Base-by-base conservation (phyloP, 257 asterid genomes). In the Nicotiana undulata region DNA sequence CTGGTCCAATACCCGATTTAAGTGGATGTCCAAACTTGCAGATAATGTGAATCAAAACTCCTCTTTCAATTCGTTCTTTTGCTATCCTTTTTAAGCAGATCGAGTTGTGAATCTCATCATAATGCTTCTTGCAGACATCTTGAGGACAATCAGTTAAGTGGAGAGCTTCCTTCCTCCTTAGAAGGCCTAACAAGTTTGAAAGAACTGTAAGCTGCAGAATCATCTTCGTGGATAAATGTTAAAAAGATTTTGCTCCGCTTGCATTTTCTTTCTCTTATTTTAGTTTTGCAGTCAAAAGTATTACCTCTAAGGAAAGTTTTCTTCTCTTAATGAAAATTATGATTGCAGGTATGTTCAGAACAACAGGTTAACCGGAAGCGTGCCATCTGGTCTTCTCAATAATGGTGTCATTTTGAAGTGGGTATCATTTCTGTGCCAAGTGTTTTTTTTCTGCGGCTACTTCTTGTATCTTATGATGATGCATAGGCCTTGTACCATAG, bases 1-100 rank as follows among this genome's bases (percentile, higher is more conserved):
- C 89, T 65, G 99, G 99, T 83, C 55, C 93, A 18, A 87, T 95
- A 88, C 99, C 99, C 31, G 99, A 95, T 86, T 91, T 95, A 89
- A 88, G 96, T 53, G 97, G 94, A 79, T 93, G 98, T 86, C 91
- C 93, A 28, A 88, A 88, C 91, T 87, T 95, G 87, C 90, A 80
- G 86, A 92, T 20, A 82, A 88, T 95, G 99, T 95, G 87, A 85
- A 44, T 49, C 11, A 17, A 51, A 51, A 67, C 78, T 15, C 13
- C 55, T 72, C 37, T 74, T 56, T 52, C 79, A 63, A 40, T 80
- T 81, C 61, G 46, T 70, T 22, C 9, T 22, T 75, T 17, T 29
- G 4, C 32, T 29, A 29, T 29, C 32, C 32, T 65, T 9, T 63
- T 32, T 79, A 16, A 28, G 66, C 55, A 55, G 12, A 20, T 76